Percentiles rank a stretch among this genome's conserved stretches.
Evolutionary conservation across 2,329 filamentous ascomycete species (phyloP).

Genomic region (Neospermospora avenae): DNA sequence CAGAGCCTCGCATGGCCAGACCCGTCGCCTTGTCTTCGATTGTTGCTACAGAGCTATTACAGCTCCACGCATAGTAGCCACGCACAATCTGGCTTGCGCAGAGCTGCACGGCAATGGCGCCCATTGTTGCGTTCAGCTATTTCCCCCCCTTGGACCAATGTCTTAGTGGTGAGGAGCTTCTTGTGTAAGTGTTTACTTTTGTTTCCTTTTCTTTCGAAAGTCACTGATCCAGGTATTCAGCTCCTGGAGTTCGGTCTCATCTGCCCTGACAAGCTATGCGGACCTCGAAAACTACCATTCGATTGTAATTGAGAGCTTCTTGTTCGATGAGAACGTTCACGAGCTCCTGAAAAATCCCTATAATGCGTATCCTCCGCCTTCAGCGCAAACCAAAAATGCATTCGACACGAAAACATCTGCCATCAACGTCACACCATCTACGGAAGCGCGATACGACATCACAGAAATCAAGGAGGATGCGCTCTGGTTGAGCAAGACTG

Average conservation of each 20-base stretch:
- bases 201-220: neutral
- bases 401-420: constrained; percentile 85
- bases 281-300: constrained; percentile 54
- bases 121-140: constrained; percentile 66
- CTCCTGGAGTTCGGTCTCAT: constrained; percentile 60
- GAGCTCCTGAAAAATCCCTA: constrained; percentile 66
- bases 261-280: constrained; percentile 53
- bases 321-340: constrained; percentile 66
- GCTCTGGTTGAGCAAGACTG: constrained; percentile 77
- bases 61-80: constrained; percentile 29
- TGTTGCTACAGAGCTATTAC: constrained; percentile 14
- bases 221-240: constrained; percentile 37
- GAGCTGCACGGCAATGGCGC: constrained; percentile 61
- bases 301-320: constrained; percentile 59
- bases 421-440: constrained; percentile 73
- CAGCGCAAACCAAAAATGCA: constrained; percentile 60
- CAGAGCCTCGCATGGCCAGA: neutral
- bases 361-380: constrained; percentile 62
- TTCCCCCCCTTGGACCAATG: constrained; percentile 84
- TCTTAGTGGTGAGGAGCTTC: constrained; percentile 72
- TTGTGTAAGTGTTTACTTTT: constrained; percentile 62
- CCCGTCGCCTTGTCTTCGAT: neutral
- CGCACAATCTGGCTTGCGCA: constrained; percentile 36
- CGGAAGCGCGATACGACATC: constrained; percentile 67
- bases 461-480: constrained; percentile 81